Conservation (phyloP, 2,329 filamentous ascomycete species). For the Aspergillus sp. region DNA sequence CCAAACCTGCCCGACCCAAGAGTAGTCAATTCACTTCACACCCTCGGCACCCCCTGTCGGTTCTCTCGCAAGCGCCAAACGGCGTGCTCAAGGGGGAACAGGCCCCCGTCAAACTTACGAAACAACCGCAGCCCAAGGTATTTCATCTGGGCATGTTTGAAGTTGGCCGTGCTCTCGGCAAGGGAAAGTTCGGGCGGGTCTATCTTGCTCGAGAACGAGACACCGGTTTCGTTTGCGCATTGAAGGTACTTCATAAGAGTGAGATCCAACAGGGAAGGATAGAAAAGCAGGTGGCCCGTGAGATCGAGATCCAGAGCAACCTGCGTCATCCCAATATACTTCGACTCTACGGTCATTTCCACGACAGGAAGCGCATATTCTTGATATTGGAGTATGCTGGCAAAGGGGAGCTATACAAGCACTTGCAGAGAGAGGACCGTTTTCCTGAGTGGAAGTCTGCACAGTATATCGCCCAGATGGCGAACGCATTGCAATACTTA, state of each 20-base stretch:
- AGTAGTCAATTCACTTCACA: not conserved
- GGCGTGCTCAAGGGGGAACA: not conserved
- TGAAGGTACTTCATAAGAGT: conserved; percentile 8
- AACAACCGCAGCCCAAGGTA: not conserved
- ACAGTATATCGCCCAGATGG: conserved; percentile 8
- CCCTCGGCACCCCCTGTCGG: not conserved
- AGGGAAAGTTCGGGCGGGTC: conserved; percentile 2
- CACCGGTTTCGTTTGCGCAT: conserved; percentile 1
- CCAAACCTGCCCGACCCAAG: not conserved
- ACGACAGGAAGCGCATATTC: conserved; percentile 1
- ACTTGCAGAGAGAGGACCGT: not conserved
- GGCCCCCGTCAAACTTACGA: not conserved
- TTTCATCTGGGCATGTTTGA: conserved; percentile 4
- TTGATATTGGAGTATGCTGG: conserved; percentile 2
- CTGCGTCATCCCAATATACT: conserved; percentile 8
- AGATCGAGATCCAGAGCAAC: conserved; percentile 10
- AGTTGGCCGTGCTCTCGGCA: not conserved
- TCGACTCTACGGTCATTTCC: not conserved
- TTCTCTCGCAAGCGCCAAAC: not conserved
- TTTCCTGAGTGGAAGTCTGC: conserved; percentile 8
- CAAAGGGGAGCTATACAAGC: conserved; percentile 5
- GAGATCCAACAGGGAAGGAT: conserved; percentile 5
- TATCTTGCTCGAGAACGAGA: conserved; percentile 5
- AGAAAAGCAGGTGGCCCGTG: conserved; percentile 9
- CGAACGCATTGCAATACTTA: conserved; percentile 6